Percentiles rank a stretch among this genome's conserved stretches.
Conservation (phyloP, 345 rosid species). For the Eucalyptus marginata region DNA sequence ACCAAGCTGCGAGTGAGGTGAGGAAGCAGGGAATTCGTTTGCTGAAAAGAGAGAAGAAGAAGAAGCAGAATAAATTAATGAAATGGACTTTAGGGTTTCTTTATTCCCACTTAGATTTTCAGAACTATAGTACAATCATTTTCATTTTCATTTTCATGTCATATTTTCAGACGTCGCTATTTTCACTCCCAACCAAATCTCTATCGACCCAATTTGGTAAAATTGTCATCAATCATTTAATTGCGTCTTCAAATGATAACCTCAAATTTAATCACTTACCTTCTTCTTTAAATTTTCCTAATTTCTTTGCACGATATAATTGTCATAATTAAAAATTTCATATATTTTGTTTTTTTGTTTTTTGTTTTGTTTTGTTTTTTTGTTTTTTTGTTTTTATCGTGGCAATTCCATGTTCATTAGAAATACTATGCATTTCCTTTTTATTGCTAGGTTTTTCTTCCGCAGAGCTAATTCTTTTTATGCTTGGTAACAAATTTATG, state of each 20-base stretch:
- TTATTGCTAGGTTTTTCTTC: no score
- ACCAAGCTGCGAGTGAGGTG: neutral
- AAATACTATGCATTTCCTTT: no score
- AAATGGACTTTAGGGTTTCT: neutral
- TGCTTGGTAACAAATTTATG: neutral
- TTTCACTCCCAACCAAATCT: neutral
- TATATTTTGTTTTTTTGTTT: no score
- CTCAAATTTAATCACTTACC: neutral
- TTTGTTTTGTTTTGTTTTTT: no score
- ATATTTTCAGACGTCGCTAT: neutral
- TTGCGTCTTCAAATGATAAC: no score
- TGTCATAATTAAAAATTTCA: neutral
- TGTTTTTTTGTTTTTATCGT: no score
- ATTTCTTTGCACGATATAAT: neutral
- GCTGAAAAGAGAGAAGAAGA: neutral
- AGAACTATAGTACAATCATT: no score
- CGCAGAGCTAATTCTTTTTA: fast-evolving
- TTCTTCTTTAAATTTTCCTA: neutral
- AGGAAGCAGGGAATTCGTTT: neutral
- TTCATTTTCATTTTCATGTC: neutral
- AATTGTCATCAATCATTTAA: neutral
- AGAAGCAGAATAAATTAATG: neutral
- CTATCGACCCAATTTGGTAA: neutral
- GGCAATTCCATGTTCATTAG: neutral
- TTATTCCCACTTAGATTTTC: neutral